Percentiles rank a stretch among this genome's conserved stretches.
phyloP scores from a whole-genome alignment of 495 filamentous ascomycete species.

The Talaromyces borbonicus region DNA sequence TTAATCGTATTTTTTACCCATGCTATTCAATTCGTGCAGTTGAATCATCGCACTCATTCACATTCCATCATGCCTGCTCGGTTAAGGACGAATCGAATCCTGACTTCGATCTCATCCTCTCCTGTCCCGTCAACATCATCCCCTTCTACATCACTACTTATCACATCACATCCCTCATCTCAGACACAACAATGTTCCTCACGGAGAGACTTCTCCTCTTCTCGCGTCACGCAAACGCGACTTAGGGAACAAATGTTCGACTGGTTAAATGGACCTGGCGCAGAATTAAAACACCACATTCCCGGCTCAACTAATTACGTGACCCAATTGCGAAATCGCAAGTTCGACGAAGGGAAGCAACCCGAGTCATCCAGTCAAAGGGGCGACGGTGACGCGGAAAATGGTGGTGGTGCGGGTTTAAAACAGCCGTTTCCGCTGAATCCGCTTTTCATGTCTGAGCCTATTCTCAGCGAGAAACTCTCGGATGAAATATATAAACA shows the following conservation, averaged over 20 bases:
- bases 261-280: slow-evolving; percentile 57
- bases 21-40: no score
- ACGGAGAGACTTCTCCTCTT: slow-evolving; percentile 39
- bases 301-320: slow-evolving; percentile 60
- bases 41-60: slow-evolving; percentile 3
- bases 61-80: slow-evolving; percentile 32
- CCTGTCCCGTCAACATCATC: slow-evolving; percentile 28
- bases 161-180: slow-evolving; percentile 2
- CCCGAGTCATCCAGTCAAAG: slow-evolving; percentile 10
- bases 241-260: slow-evolving; percentile 50
- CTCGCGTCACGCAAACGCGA: slow-evolving; percentile 32
- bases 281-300: slow-evolving; percentile 42
- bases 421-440: slow-evolving; percentile 66
- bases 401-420: slow-evolving; percentile 5
- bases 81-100: slow-evolving; percentile 27
- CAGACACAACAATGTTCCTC: slow-evolving; percentile 9
- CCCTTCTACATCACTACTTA: slow-evolving; percentile 9
- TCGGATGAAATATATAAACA: slow-evolving; percentile 64
- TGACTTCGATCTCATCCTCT: slow-evolving; percentile 27
- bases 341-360: slow-evolving; percentile 9
- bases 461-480: slow-evolving; percentile 66
- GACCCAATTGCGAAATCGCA: slow-evolving; percentile 29
- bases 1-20: slow-evolving; percentile 7
- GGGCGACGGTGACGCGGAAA: slow-evolving; percentile 10
- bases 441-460: slow-evolving; percentile 54